Base-by-base conservation (phyloP, 1,284 basidiomycete species). In the Leccinum solheimii region DNA sequence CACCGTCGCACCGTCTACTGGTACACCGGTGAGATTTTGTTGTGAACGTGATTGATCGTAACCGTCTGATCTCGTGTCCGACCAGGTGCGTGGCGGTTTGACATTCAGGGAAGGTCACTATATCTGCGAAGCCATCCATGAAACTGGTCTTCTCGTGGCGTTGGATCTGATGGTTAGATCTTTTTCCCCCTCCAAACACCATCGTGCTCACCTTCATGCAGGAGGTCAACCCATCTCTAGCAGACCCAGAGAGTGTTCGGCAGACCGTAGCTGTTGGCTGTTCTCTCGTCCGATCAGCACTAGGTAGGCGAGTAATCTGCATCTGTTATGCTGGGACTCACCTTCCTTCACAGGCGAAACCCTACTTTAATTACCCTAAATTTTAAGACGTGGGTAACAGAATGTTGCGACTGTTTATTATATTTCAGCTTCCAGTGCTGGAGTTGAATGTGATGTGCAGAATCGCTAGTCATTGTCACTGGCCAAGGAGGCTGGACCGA, bases 41-140 rank as follows among this genome's bases (percentile, higher is more conserved):
- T 27, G 54, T 36, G 11, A 19, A n/a, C 36, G 23, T 45, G 26
- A 9, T 54, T 23, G 1, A 30, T 48, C 16, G 32, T 50, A 16
- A 23, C 45, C n/a, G 23, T 8, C 30, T 36, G 27, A 52, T 23
- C 21, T 64, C 50, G 59, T 43, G 55, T 56, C 21, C 21, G 9
- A 16, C 16, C 65, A 89, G 86, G 92, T 97, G 16, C 91, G 97
- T 68, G 97, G 97, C 11, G 97, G 97, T 13, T 80, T 99, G 64
- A 97, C 93, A 14, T 99, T 99, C 82, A 84, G 97, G 65, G 97
- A 99, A 76, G 97, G 97, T 10, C 92, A 96, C 77, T 97, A 97
- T 77, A 97, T 98, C 71, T 96, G 94, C 73, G 97, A 99, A 78
- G 90, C 92, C 3, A 85, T 99, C 51, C 88, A 89, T 67, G 95